Evolutionary conservation across 2,329 filamentous ascomycete genomes (phyloP), one percentile per base, ranked within the genome.

Genomic region (Cadophora malorum): DNA sequence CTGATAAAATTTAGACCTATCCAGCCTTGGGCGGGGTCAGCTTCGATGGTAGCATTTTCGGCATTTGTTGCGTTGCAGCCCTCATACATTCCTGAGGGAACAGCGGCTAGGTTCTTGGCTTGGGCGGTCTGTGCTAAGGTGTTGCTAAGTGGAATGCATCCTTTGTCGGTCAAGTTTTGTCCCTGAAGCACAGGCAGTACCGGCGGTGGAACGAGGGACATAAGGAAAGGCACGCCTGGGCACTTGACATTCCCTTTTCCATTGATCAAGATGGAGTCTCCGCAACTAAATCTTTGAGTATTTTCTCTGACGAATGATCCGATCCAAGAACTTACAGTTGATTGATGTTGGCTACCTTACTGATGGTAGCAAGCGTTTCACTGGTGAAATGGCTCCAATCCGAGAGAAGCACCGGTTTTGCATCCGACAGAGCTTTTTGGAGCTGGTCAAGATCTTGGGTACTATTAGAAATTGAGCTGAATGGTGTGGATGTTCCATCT

Each of bases 1-100:
- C 76, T 79, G 65, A 80, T 80, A 45, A 81, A 73, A 38, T 81
- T 79, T 52, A 79, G 74, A 53, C 80, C 81, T 8, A 76, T 75
- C 69, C 78, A 82, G 21, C 75, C 75, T 10, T 74, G 63, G 3
- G 63, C 52, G 6, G 79, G 62, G 53, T 80, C 75, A 7, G 80
- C 80, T 9, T 72, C 67, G 16, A 81, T 72, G 0, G 75, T 55
- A 45, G 78, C 76, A 8, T 68, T 73, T 1, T 70, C 65, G 0
- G 78, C 75, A 7, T 73, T 63, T 4, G 76, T 74, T 4, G 74
- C 67, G 12, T 65, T 67, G 53, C 76, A 76, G 14, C 72, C 73
- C 9, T 70, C 70, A 31, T 70, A 75, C 6, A 77, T 49, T 6
- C 70, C 71, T 3, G 58, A 2, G 76, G 75, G n/a, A 78, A 67